Evolutionary conservation across 257 asterid species (phyloP).

Genomic region (Solanum commersonii): DNA sequence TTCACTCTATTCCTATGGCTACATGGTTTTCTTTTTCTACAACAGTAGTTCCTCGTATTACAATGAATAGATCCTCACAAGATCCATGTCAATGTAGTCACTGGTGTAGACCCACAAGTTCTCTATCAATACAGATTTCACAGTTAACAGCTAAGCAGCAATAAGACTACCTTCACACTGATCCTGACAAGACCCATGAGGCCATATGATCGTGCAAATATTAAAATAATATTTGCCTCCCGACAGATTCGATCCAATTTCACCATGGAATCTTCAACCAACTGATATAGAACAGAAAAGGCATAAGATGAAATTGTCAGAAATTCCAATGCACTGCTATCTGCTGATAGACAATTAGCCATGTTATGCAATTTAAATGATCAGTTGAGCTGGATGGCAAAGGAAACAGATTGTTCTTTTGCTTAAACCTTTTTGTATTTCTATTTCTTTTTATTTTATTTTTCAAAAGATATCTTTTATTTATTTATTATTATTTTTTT

Average conservation of each 20-base stretch:
- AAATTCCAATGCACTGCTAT: not conserved
- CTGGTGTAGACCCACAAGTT: not conserved
- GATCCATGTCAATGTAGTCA: not conserved
- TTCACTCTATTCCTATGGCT: not conserved
- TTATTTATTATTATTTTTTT: not conserved
- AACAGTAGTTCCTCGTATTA: not conserved
- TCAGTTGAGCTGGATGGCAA: not conserved
- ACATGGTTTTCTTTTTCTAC: not conserved
- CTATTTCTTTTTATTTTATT: not conserved
- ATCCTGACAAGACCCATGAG: conserved; percentile 86
- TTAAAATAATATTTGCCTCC: conserved; percentile 62
- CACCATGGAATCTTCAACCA: conserved; percentile 80
- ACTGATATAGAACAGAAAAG: conserved; percentile 33
- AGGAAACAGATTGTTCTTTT: not conserved
- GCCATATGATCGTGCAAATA: conserved; percentile 96
- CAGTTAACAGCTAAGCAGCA: not conserved
- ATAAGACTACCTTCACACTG: conserved; percentile 63
- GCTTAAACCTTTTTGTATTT: not conserved
- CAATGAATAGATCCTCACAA: not conserved
- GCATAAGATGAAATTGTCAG: not conserved
- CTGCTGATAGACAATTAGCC: not conserved
- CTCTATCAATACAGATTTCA: not conserved
- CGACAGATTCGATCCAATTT: conserved; percentile 89
- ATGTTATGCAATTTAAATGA: not conserved
- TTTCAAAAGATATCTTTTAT: not conserved